Conservation (phyloP, 768 basidiomycete genomes). For the Daedaleopsis sinensis region DNA sequence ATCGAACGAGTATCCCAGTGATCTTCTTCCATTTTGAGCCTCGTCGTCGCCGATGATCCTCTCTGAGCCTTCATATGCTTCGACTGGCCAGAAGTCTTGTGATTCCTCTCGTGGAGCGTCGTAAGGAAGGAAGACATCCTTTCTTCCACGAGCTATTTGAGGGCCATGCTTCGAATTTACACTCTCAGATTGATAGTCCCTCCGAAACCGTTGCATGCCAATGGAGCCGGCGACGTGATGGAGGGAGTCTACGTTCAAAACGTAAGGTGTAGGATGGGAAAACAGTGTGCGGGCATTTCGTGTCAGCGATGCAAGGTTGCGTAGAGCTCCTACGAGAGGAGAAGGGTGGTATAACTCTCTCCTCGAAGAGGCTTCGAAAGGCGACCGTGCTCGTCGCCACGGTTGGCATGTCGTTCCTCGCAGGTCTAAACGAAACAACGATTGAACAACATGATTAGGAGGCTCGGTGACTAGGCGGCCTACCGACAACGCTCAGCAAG, state of each 20-base stretch:
- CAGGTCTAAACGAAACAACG: constrained; percentile 26
- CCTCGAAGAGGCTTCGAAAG: constrained; percentile 17
- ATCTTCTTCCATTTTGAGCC: no score
- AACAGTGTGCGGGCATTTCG: constrained; percentile 24
- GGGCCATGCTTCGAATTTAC: no score
- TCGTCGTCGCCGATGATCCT: no score
- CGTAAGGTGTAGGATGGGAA: constrained; percentile 38
- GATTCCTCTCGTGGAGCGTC: not conserved
- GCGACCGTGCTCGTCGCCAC: not conserved
- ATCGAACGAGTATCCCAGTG: no score
- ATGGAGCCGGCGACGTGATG: constrained; percentile 18
- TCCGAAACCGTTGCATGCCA: not conserved
- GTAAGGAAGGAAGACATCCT: constrained; percentile 12
- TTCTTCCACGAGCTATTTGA: constrained; percentile 1
- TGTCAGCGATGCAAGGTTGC: not conserved
- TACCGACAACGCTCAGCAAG: constrained; percentile 64
- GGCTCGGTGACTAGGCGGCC: constrained; percentile 28
- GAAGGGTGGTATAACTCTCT: constrained; percentile 23
- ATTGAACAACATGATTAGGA: not conserved
- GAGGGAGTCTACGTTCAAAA: constrained; percentile 35
- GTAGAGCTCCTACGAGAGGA: constrained; percentile 14
- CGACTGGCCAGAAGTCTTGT: no score
- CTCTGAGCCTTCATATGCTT: no score
- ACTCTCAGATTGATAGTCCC: no score
- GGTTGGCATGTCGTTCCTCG: constrained; percentile 30